phyloP scores from a whole-genome alignment of 2,329 filamentous ascomycete species.

The Fonsecaea monophora region DNA sequence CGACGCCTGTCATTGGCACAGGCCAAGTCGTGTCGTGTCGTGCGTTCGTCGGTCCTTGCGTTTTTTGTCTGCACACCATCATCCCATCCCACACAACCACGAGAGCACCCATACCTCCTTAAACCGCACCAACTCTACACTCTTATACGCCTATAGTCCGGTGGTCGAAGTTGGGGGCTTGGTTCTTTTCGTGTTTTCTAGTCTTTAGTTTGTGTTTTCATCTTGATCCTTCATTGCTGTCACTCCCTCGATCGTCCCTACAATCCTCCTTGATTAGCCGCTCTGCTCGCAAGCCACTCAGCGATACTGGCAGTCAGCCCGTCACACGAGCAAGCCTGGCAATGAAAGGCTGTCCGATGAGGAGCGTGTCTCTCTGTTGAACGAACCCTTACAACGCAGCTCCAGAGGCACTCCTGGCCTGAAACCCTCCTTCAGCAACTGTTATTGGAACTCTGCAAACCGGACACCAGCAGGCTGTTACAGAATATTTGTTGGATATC shows the following conservation, averaged over 20 bases:
- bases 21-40: background rate
- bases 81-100: constrained; percentile 13
- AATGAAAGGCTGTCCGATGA: constrained; percentile 21
- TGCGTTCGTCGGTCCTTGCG: constrained; percentile 12
- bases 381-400: background rate
- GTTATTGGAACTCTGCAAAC: background rate
- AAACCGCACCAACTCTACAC: constrained; percentile 14
- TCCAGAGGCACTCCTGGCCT: background rate
- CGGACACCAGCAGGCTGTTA: background rate
- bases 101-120: constrained; percentile 5
- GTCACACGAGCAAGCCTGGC: constrained; percentile 26
- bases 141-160: constrained; percentile 24
- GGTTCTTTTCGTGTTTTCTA: constrained; percentile 5
- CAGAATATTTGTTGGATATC: background rate
- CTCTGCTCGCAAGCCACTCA: constrained; percentile 29
- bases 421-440: background rate
- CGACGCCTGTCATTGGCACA: background rate
- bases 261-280: constrained; percentile 34
- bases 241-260: constrained; percentile 28
- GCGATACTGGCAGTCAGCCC: constrained; percentile 25
- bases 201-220: constrained; percentile 13
- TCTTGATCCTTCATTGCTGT: constrained; percentile 24
- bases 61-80: constrained; percentile 20
- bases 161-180: constrained; percentile 8
- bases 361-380: constrained; percentile 6